Conservation (phyloP, 2,329 filamentous ascomycete species). For the Colletotrichum incanum region DNA sequence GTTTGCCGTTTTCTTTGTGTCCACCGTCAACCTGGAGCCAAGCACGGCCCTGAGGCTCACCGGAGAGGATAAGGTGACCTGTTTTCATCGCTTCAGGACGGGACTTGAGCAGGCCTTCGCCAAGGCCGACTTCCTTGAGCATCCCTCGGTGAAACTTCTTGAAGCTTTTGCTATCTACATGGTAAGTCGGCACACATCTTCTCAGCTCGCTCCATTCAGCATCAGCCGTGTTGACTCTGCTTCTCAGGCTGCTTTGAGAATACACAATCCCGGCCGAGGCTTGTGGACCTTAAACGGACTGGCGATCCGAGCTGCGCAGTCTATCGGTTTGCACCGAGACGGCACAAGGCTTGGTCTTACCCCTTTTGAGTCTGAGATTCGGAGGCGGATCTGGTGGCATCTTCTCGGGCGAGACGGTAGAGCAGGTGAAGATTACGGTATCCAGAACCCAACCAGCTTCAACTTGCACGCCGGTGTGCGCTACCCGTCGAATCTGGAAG, state of each 20-base stretch:
- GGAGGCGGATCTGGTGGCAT: conserved; percentile 70
- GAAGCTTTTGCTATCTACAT: conserved; percentile 57
- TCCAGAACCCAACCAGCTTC: conserved; percentile 44
- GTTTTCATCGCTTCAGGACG: conserved; percentile 50
- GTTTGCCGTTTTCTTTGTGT: conserved; percentile 66
- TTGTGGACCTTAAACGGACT: conserved; percentile 61
- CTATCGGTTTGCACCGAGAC: conserved; percentile 68
- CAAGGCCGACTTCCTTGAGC: conserved; percentile 57
- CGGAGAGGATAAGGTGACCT: conserved; percentile 45
- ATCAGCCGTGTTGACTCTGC: conserved; percentile 18
- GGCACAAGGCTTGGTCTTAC: conserved; percentile 50
- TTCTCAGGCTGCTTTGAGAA: conserved; percentile 50
- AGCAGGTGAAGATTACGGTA: conserved; percentile 71
- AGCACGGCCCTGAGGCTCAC: conserved; percentile 54
- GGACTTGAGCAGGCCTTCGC: conserved; percentile 58
- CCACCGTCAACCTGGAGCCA: conserved; percentile 58
- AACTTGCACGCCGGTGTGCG: conserved; percentile 62
- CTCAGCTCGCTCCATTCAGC: background rate
- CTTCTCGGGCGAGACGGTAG: conserved; percentile 68
- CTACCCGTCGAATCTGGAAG: conserved; percentile 71
- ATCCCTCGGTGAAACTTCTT: conserved; percentile 54
- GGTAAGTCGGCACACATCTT: conserved; percentile 45
- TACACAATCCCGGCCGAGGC: conserved; percentile 53
- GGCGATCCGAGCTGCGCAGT: conserved; percentile 62
- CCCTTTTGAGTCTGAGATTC: conserved; percentile 67